Evolutionary conservation across 2,329 filamentous ascomycete genomes (phyloP), one percentile per base, ranked within the genome.

Genomic region (Claviceps purpurea): DNA sequence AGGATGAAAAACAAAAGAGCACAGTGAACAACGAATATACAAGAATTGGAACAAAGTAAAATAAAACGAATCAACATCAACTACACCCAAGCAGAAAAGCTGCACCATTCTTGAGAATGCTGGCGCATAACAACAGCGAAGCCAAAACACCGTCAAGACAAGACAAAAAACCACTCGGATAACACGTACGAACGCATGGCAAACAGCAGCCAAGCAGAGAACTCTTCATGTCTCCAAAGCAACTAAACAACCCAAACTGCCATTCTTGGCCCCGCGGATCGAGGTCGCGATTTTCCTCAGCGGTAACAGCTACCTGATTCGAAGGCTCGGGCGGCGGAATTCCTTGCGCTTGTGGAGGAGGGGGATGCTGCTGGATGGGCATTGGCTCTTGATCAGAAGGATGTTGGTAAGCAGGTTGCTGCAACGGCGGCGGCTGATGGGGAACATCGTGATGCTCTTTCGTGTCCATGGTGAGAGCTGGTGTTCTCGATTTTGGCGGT

Each of bases 121-220:
- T 34, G 30, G 30, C 10, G 30, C 10, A 34, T 11, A 34, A 34
- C 10, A 34, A 34, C 30, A 34, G 30, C 30, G 10, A 22, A 10
- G 13, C 4, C 41, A 42, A 22, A 43, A 43, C 4, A 24, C 8
- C 20, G 20, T 2, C 2, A 22, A 22, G 4, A 22, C 10, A 42
- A 42, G 2, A 41, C 7, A 41, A 20, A 43, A 24, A 16, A 44
- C 10, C 10, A 34, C 10, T 34, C 10, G 30, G 30, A 34, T 1
- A 16, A 30, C 22, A 70, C 71, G 47, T 63, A 74, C 72, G 61
- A 24, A 74, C 56, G 54, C 72, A 75, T 11, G 73, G 73, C 50
- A 70, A 57, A 49, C 63, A 73, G 38, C 63, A 65, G 46, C 63
- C 65, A 34, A 73, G 59, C 46, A 69, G 56, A 55, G 70, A 73